Evolutionary conservation across 1,284 basidiomycete species (phyloP), one percentile per base, ranked within the genome.

Genomic region (Leccinum insolens): DNA sequence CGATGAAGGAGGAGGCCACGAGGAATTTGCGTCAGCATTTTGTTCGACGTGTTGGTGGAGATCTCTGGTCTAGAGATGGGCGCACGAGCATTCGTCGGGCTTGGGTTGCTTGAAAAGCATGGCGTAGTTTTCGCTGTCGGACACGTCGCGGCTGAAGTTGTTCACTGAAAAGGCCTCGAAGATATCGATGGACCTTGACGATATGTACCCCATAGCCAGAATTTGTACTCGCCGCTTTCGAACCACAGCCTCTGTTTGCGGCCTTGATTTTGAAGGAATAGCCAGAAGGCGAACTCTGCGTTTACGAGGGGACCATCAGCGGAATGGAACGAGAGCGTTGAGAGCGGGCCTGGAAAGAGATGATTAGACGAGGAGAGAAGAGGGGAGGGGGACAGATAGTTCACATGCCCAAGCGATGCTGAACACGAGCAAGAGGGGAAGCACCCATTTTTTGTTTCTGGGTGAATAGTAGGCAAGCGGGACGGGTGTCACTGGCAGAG

Each of bases 1-100:
- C 83, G 25, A 98, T 88, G 72, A 99, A 90, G 17, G 96, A 94
- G 25, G 94, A 91, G 1, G 95, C 89, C 0, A 97, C 97, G 39
- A 99, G 86, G 84, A 98, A 99, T 78, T 98, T 98, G 72, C 96
- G 88, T 82, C 97, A 99, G 97, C 97, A 73, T 97, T 96, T 82
- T 96, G 87, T 79, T 98, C 96, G 4, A 96, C 96, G 46, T 96
- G 90, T 72, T 90, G 84, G 57, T 90, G 88, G 59, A 95, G 79
- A 75, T 99, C 96, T 44, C 81, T 80, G 2, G 95, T 95, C 78
- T 98, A 92, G 4, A 99, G 86, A 2, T 97, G 97, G 0, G 91
- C 88, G n/a, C 89, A 88, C n/a, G 96, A 95, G 79, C 97, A 99
- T 70, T 94, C 85, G 66, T 95, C 91, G 7, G 96, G 95, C 78